Percentiles rank a stretch among this genome's conserved stretches.
Evolutionary conservation across 306 rosid species (phyloP).

Genomic region (Castanospermum australe): DNA sequence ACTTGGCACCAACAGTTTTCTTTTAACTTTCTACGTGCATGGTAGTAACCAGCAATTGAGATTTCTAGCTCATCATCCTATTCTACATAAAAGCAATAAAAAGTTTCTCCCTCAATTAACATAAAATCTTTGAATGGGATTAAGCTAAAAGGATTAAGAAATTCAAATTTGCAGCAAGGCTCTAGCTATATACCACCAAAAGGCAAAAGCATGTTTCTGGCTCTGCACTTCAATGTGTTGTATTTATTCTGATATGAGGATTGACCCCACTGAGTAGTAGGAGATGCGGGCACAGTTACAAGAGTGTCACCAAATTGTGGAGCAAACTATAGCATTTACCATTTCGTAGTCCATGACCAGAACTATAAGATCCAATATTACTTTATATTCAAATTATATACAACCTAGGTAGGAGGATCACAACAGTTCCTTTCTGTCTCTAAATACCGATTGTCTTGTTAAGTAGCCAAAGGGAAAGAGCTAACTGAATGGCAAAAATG

Average conservation of each 20-base stretch:
- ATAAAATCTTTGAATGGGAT: background rate
- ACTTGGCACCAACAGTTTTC: no score
- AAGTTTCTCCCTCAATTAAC: background rate
- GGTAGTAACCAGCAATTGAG: no score
- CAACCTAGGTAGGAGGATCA: background rate
- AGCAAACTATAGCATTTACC: background rate
- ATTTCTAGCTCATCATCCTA: no score
- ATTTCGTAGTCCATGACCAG: background rate
- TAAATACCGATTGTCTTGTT: slow-evolving; percentile 73
- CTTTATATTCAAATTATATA: background rate
- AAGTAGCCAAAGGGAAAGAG: slow-evolving; percentile 86
- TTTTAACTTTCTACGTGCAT: no score
- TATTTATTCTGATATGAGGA: slow-evolving; percentile 3
- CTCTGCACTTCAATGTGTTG: background rate
- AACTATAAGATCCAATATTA: background rate
- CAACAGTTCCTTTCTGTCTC: slow-evolving; percentile 8
- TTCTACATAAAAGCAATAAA: background rate
- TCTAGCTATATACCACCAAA: background rate
- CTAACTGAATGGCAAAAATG: slow-evolving; percentile 74
- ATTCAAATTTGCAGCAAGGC: background rate
- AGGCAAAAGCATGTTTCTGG: background rate
- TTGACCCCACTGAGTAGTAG: background rate
- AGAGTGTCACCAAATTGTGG: background rate
- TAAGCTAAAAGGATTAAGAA: no score
- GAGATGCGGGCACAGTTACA: background rate